A percentile compares a stretch with the other conserved stretches of the same genome.
Evolutionary conservation across 2,329 filamentous ascomycete genomes (phyloP).

Genomic region (Amesomyces nigricolor): DNA sequence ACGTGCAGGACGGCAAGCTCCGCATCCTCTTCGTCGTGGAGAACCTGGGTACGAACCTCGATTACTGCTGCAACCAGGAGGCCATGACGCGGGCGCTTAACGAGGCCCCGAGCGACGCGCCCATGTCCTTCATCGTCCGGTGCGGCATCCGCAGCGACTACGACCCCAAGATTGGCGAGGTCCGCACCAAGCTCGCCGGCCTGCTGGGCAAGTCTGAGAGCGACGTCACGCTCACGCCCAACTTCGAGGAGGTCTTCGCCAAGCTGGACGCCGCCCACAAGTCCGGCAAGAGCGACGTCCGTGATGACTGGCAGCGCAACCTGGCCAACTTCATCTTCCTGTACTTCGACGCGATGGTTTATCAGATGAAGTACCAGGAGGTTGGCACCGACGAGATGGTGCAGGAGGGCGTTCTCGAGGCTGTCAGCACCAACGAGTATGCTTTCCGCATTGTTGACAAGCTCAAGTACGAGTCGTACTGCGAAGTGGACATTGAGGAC

Average conservation of each 20-base stretch:
- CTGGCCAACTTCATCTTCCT: slow-evolving; percentile 36
- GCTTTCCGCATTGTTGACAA: slow-evolving; percentile 44
- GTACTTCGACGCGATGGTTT: slow-evolving; percentile 43
- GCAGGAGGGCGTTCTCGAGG: slow-evolving; percentile 44
- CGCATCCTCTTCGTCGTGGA: slow-evolving; percentile 42
- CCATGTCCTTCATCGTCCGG: slow-evolving; percentile 41
- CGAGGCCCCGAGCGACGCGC: slow-evolving; percentile 32
- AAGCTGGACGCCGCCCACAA: slow-evolving; percentile 34
- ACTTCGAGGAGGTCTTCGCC: slow-evolving; percentile 41
- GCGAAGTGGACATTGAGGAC: slow-evolving; percentile 44
- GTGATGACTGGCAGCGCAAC: slow-evolving; percentile 39
- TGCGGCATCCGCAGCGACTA: slow-evolving; percentile 40
- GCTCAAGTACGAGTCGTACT: slow-evolving; percentile 37
- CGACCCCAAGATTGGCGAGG: slow-evolving; percentile 37
- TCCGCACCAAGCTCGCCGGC: slow-evolving; percentile 34
- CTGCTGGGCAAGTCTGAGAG: slow-evolving; percentile 31
- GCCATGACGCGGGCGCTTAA: slow-evolving; percentile 43
- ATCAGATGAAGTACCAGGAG: slow-evolving; percentile 38
- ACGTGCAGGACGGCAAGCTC: slow-evolving; percentile 42
- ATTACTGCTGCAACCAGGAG: slow-evolving; percentile 33
- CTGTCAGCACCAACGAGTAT: slow-evolving; percentile 38
- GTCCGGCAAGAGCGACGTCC: slow-evolving; percentile 29
- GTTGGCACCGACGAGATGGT: slow-evolving; percentile 46
- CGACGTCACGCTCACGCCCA: slow-evolving; percentile 42
- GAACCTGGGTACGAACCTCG: slow-evolving; percentile 42